phyloP scores from a whole-genome alignment of 352 stramenopile genomes.

The Pythium coloratum region DNA sequence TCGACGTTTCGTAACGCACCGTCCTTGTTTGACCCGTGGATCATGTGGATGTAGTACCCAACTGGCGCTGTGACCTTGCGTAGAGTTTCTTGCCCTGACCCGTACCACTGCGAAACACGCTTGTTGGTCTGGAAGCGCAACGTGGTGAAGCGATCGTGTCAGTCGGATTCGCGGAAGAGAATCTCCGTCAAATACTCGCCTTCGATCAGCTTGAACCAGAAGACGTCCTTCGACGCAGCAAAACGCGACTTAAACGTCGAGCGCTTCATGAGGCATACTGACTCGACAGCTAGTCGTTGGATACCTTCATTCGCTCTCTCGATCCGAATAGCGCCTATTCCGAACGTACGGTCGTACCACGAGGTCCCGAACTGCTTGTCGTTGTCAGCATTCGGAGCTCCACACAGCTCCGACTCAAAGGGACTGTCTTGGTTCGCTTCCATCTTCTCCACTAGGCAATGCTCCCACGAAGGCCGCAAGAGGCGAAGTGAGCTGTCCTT shows the following conservation, averaged over 20 bases:
- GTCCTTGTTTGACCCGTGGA: neutral
- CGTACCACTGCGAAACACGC: constrained; percentile 9
- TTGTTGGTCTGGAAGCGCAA: constrained; percentile 1
- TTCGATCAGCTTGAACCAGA: constrained; percentile 7
- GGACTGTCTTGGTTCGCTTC: neutral
- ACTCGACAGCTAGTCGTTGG: neutral
- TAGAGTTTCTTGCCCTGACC: neutral
- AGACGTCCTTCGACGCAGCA: neutral
- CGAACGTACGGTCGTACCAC: neutral
- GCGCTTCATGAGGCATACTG: neutral
- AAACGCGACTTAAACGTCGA: neutral
- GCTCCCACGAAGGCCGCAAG: neutral
- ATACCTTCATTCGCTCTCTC: neutral
- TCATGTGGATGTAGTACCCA: constrained; percentile 5
- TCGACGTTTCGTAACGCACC: neutral
- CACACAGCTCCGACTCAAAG: neutral
- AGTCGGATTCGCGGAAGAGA: neutral
- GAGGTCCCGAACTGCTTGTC: neutral
- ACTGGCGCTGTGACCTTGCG: neutral
- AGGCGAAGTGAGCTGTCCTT: neutral
- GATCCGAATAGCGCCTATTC: neutral
- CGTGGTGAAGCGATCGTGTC: neutral
- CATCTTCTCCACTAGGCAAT: neutral
- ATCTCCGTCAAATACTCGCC: constrained; percentile 2
- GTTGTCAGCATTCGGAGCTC: neutral